Base-by-base conservation (phyloP, 1,284 basidiomycete genomes). In the Moesziomyces parantarcticus region DNA sequence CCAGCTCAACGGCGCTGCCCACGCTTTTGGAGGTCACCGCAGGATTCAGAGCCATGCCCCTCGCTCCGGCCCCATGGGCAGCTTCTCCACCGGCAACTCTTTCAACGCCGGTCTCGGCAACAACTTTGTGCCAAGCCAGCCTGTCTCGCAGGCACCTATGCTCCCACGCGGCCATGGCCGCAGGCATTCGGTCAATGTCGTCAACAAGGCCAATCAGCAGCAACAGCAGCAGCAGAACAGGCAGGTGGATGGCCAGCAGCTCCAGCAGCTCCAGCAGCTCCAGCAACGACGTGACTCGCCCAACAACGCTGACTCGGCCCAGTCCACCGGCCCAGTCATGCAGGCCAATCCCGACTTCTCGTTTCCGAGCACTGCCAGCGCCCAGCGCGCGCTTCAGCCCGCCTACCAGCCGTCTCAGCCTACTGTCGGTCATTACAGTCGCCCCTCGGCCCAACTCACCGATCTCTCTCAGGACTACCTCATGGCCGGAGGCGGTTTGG, bases 151-250 rank as follows among this genome's bases (percentile, higher is more conserved):
- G 36, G 9, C 49, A 40, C 20, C 65, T 23, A 67, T 45, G 20
- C 62, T 77, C 16, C 82, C 84, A 8, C 89, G 91, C 69, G 92
- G 92, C 26, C 96, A 99, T 83, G 92, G 92, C 48, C 89, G 96
- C 58, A 89, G 96, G 69, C 95, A 97, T 85, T 96, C 93, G 77
- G 92, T 97, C 71, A 97, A 96, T 78, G 92, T 96, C 42, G 79
- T 84, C 73, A 85, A 84, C 80, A 84, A 85, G 68, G 66, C 82
- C 39, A 82, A 69, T n/a, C 67, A 72, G 60, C 72, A 66, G 45
- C 51, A 54, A 29, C 42, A 53, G n/a, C 57, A 51, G 22, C 47
- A 62, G 43, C 32, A 2, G 39, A 36, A 16, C 44, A 58, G 23
- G 20, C 34, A 20, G 36, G 41, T 10, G 25, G 22, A 3, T n/a